Evolutionary conservation across 441 rosid genomes (phyloP), one percentile per base, ranked within the genome.

Genomic region (Arabidopsis lyrata): DNA sequence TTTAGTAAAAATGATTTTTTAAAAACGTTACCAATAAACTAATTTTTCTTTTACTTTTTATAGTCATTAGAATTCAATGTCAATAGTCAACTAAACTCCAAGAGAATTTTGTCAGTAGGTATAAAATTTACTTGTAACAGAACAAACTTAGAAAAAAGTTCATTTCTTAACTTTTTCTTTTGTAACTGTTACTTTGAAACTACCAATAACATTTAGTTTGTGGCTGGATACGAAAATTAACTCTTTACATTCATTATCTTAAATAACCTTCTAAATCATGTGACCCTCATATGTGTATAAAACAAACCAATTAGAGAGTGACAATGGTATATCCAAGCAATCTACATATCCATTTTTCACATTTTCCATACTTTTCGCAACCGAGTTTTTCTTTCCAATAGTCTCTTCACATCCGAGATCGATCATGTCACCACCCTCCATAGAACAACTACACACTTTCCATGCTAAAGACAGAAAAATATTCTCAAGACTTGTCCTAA

Each of bases 381-480:
- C 11, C 12, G 8, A 9, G 2, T 2, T 68, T 18, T 20, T 32
- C 22, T 45, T 29, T 4, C 8, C 27, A 24, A 14, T 8, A 24
- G 12, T 24, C 29, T 69, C 18, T 47, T 10, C n/a, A 44, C 0
- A 54, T 55, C 60, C 14, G 0, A 62, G 27, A 11, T 36, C 13
- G 5, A 36, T 4, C 2, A 76, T 76, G 87, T 76, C 80, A 18
- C 31, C 75, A 1, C 69, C 76, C 59, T 76, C 81, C 27, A 52
- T 69, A 2, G 84, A 82, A 2, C 77, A 86, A 72, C 79, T 83
- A 22, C 78, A 86, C 16, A 11, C 78, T 24, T 90, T 63, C 62
- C 86, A 87, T 54, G 34, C 76, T 7, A 76, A 83, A 7, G 94
- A 89, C 29, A 78, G 97, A 7, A 77, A 70, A 15, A 18, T 86